A percentile compares a stretch with the other conserved stretches of the same genome.
Evolutionary conservation across 306 rosid genomes (phyloP).

Genomic region (Quercus robur): DNA sequence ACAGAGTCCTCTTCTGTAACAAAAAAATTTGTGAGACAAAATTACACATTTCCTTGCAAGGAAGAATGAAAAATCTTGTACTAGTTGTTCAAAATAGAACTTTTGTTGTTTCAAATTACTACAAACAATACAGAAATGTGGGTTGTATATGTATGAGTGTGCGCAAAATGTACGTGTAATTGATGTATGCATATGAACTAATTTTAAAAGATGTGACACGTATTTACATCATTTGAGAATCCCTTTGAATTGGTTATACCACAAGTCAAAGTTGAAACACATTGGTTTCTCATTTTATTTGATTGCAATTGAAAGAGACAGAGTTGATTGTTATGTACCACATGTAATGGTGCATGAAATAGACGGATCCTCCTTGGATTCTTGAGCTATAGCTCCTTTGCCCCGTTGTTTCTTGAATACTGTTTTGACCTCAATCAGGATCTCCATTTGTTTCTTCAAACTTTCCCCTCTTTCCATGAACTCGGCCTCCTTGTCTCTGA

Average conservation of each 20-base stretch:
- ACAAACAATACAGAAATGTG: not conserved
- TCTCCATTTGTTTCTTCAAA: conserved; percentile 76
- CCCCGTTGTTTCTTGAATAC: conserved; percentile 46
- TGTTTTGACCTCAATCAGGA: conserved; percentile 64
- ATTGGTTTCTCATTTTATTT: not conserved
- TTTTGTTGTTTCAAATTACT: not conserved
- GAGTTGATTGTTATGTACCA: conserved; percentile 43
- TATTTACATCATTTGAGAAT: not conserved
- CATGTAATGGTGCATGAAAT: conserved; percentile 71
- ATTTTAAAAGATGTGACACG: not conserved
- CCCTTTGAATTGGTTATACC: not conserved
- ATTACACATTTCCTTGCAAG: not conserved
- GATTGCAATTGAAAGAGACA: not conserved
- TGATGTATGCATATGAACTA: not conserved
- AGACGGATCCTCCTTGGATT: conserved; percentile 76
- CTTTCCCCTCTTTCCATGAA: conserved; percentile 87
- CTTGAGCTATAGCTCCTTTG: conserved; percentile 38
- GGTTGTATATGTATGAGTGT: not conserved
- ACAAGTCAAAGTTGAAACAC: conserved; percentile 1
- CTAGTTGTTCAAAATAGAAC: not conserved
- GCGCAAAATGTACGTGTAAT: not conserved
- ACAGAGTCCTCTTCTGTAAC: conserved; percentile 80
- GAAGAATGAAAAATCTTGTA: not conserved
- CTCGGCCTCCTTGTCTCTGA: conserved; percentile 71
- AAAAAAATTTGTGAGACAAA: conserved; percentile 4